phyloP scores from a whole-genome alignment of 768 basidiomycete genomes.

The Lactarius quietus region DNA sequence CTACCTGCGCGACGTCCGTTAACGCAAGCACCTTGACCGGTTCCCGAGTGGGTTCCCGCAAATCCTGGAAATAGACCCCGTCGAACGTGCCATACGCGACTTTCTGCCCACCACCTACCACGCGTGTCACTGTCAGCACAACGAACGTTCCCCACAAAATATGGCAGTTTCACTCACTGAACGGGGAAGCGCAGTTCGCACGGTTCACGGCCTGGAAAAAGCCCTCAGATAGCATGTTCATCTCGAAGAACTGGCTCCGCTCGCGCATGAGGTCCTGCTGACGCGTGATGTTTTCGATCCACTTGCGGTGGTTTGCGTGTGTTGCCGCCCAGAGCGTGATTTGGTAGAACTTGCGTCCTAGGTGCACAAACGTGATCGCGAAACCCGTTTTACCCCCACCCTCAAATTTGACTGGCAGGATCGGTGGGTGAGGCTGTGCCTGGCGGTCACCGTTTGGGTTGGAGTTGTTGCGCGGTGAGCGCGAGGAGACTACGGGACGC shows the following conservation, averaged over 20 bases:
- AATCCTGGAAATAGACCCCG: slow-evolving; percentile 91
- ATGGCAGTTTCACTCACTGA: slow-evolving; percentile 54
- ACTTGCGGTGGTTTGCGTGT: slow-evolving; percentile 81
- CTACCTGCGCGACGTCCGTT: slow-evolving; percentile 88
- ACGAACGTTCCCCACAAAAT: neutral
- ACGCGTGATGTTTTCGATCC: slow-evolving; percentile 88
- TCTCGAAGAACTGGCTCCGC: slow-evolving; percentile 83
- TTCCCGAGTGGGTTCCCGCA: slow-evolving; percentile 53
- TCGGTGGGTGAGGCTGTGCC: slow-evolving; percentile 38
- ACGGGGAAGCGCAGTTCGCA: slow-evolving; percentile 88
- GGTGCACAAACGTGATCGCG: too few relatives aligned
- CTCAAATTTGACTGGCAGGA: too few relatives aligned
- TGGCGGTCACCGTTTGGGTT: slow-evolving; percentile 32
- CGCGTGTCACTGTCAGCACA: neutral
- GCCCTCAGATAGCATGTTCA: slow-evolving; percentile 72
- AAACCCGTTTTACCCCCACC: too few relatives aligned
- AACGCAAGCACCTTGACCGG: slow-evolving; percentile 61
- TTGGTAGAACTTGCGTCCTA: slow-evolving; percentile 33
- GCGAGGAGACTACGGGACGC: slow-evolving; percentile 29
- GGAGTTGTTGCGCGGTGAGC: slow-evolving; percentile 44
- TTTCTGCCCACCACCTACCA: slow-evolving; percentile 71
- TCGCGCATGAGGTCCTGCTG: slow-evolving; percentile 86
- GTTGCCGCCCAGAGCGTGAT: slow-evolving; percentile 91
- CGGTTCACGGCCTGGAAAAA: slow-evolving; percentile 84
- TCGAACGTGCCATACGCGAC: slow-evolving; percentile 96